Base-by-base conservation (phyloP, 1,284 basidiomycete genomes). In the Apiotrichum laibachii region DNA sequence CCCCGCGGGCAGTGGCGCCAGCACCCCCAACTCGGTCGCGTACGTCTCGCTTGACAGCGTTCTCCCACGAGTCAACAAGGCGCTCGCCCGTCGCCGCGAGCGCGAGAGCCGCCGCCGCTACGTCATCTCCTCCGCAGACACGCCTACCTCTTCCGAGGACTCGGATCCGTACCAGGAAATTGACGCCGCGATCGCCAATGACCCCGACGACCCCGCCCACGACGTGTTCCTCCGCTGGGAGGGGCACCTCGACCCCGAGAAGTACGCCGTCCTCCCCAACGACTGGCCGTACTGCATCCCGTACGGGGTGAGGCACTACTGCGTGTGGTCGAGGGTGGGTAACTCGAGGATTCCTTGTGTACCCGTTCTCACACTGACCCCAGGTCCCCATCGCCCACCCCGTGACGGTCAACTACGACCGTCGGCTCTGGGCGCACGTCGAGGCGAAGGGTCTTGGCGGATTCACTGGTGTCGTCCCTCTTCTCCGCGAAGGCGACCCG, bases 281-380 rank as follows among this genome's bases (percentile, higher is more conserved):
- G 77, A 78, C 63, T 78, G 77, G 77, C 77, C 77, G 35, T 78
- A 78, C 56, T 70, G 66, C 50, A 58, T 72, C 15, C 77, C 77
- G 0, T 66, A 71, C 34, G 77, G 72, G 9, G 73, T 75, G 1
- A 59, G 67, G 57, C 77, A 78, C 56, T 73, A 67, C 59, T 71
- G 71, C 43, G 68, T 78, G 15, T 78, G 77, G 77, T 73, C 67
- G 31, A 65, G 68, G 50, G 76, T 78, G 55, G 61, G 74, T 67
- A 50, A 1, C 34, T 2, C 42, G n/a, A 12, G 4, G 18, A 2
- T 3, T 5, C 42, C 22, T 26, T 1, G 11, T 5, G 2, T 6
- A 45, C 44, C 8, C 9, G 21, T 5, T 11, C 21, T 26, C 19
- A 45, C 15, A 45, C 44, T 45, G 19, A 21, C 43, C 13, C 21